These are phyloP conservation scores for Capronia americana DNA, from an alignment of 2,329 filamentous ascomycete species.

Conservation along the genomic window DNA sequence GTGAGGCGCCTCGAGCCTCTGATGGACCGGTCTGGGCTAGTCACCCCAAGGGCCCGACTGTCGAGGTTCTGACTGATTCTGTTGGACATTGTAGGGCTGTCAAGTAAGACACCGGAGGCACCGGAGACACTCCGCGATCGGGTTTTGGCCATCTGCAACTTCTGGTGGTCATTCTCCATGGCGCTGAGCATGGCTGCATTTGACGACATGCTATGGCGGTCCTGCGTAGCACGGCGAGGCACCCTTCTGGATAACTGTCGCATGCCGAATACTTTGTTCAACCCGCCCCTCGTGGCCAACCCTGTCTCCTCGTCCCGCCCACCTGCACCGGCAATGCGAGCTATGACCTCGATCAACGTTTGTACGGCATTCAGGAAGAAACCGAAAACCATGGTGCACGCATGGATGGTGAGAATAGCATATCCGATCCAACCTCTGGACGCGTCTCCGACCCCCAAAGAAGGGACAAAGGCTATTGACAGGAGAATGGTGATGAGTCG, in stretches of 20 bases:
- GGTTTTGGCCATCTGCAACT: constrained; percentile 59
- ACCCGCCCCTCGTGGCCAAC: constrained; percentile 75
- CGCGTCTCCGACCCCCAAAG: constrained; percentile 76
- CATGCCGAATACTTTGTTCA: constrained; percentile 90
- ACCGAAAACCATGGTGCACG: constrained; percentile 81
- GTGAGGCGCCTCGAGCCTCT: constrained; percentile 72
- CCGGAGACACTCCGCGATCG: constrained; percentile 66
- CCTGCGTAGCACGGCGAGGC: constrained; percentile 61
- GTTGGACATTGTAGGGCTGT: constrained; percentile 54
- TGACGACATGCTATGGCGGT: constrained; percentile 80
- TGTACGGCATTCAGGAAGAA: constrained; percentile 93
- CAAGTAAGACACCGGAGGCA: constrained; percentile 67
- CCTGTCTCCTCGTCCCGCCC: constrained; percentile 54
- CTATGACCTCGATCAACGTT: constrained; percentile 86
- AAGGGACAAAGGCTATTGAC: constrained; percentile 83
- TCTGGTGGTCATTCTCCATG: constrained; percentile 65
- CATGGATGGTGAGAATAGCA: constrained; percentile 84
- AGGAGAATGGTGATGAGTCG: constrained; percentile 77
- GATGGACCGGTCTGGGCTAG: constrained; percentile 72
- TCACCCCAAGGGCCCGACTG: constrained; percentile 52
- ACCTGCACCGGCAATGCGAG: constrained; percentile 81
- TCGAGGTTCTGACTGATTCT: constrained; percentile 61
- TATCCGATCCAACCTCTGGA: constrained; percentile 96
- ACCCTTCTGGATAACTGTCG: constrained; percentile 80
- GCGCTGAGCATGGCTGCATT: constrained; percentile 77